Evolutionary conservation across 2,329 filamentous ascomycete species (phyloP).

Genomic region (Tolypocladium ovalisporum): DNA sequence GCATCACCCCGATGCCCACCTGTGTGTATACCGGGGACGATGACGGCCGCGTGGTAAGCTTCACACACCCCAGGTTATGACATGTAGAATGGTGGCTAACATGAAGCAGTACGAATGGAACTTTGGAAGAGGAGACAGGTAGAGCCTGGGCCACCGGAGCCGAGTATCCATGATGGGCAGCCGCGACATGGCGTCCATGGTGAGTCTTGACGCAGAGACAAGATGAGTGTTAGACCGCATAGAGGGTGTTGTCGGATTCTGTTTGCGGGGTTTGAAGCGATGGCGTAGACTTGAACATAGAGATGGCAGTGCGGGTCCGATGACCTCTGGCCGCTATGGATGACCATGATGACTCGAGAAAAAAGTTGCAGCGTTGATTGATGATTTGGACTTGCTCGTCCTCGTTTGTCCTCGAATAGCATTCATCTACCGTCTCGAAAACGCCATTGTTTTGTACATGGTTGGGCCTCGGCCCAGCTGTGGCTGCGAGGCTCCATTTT

Average conservation of each 20-base stretch:
- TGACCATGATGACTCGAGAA: not conserved
- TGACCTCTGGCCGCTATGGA: not conserved
- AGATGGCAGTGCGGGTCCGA: not conserved
- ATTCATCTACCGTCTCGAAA: conserved; percentile 1
- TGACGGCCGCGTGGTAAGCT: conserved; percentile 68
- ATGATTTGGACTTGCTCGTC: not conserved
- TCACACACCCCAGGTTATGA: not conserved
- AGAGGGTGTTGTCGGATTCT: not conserved
- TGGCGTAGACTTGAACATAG: not conserved
- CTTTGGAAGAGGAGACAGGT: conserved; percentile 45
- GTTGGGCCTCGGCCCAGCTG: not conserved
- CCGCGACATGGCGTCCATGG: not conserved
- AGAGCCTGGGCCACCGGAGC: conserved; percentile 22
- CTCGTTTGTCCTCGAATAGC: not conserved
- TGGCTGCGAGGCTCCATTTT: not conserved
- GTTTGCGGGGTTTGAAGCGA: not conserved
- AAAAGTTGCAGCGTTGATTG: not conserved
- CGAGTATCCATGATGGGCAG: not conserved
- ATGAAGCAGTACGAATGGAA: conserved; percentile 50
- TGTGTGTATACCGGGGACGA: conserved; percentile 92
- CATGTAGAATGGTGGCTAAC: not conserved
- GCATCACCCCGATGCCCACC: conserved; percentile 71
- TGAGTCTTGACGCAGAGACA: not conserved
- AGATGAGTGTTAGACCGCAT: not conserved
- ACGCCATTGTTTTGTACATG: conserved; percentile 6